These are phyloP conservation scores for Botrytis tulipae DNA, from an alignment of 2,329 filamentous ascomycete species.

Conservation along the genomic window DNA sequence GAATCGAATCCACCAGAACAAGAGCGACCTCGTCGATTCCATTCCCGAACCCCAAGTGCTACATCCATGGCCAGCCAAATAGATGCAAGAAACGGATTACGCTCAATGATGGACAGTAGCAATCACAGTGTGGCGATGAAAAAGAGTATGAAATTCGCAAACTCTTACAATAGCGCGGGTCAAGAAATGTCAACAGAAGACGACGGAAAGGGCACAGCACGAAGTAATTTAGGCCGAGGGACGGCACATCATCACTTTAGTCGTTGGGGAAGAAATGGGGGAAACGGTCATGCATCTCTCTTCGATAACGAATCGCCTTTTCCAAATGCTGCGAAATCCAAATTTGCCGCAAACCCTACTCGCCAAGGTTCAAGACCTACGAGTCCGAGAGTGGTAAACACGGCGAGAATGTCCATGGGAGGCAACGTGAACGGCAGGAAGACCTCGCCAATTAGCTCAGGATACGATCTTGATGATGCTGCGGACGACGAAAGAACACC, in stretches of 20 bases:
- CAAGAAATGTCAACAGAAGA: conserved; percentile 55
- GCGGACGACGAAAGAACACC: conserved; percentile 89
- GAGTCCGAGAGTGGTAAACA: conserved; percentile 60
- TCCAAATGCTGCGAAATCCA: conserved; percentile 61
- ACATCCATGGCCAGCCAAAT: conserved; percentile 77
- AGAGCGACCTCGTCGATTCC: conserved; percentile 65
- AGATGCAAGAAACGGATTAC: conserved; percentile 49
- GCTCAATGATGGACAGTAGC: conserved; percentile 48
- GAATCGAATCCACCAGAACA: conserved; percentile 87
- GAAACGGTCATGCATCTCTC: conserved; percentile 66
- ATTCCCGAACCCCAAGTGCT: conserved; percentile 91
- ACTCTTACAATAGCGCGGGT: conserved; percentile 63
- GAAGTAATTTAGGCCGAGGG: conserved; percentile 59
- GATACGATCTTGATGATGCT: conserved; percentile 79
- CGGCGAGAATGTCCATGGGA: conserved; percentile 24
- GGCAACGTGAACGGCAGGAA: conserved; percentile 48
- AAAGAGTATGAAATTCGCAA: conserved; percentile 84
- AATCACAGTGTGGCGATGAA: background rate
- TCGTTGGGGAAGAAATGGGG: conserved; percentile 69
- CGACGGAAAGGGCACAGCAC: conserved; percentile 61
- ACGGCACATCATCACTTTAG: conserved; percentile 75
- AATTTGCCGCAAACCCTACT: conserved; percentile 56
- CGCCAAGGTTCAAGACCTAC: conserved; percentile 65
- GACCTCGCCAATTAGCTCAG: conserved; percentile 59
- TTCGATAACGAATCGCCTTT: conserved; percentile 80